Evolutionary conservation across 306 rosid species (phyloP), one percentile per base, ranked within the genome.

Genomic region (Trichosanthes truncata): DNA sequence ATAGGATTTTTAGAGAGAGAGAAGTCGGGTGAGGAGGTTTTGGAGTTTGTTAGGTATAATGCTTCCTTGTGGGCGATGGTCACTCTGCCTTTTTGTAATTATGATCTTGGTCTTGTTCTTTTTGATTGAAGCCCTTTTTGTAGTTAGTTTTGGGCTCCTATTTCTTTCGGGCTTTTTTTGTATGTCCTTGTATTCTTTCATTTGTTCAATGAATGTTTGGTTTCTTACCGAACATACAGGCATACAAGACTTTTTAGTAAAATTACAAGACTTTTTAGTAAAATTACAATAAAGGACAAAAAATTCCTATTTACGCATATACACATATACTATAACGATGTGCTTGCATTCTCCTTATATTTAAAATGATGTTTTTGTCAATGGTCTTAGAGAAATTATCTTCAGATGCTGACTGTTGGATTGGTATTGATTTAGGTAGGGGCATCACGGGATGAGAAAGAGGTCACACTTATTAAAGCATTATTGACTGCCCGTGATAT

Each of bases 401-500:
- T 61, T 80, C 79, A 78, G 66, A 40, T 85, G 77, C 78, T 86
- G 79, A 88, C 80, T 46, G 40, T 73, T 85, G 85, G 78, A 79
- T 25, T 89, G 86, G 88, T 81, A 78, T 57, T 83, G 55, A 83
- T 59, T 61, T 86, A 72, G 76, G 85, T 77, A 63, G 80, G 84
- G 78, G 82, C 90, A 82, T 73, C 33, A 15, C 81, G 79, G 75
- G 88, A 86, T 71, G 72, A 48, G 62, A 86, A 87, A 66, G 87
- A 80, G 73, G 79, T 80, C 85, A 52, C 87, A 86, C 89, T 85
- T 83, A 75, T 89, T 67, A 92, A 90, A 80, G 85, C 91, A 79
- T 83, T 94, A 83, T 72, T 91, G 82, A 71, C 91, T 83, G 87
- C 97, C 65, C 97, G 92, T 82, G 93, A 87, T 81, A 80, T 85